Conservation (phyloP, 2,329 filamentous ascomycete genomes). For the Colletotrichum eleusines region DNA sequence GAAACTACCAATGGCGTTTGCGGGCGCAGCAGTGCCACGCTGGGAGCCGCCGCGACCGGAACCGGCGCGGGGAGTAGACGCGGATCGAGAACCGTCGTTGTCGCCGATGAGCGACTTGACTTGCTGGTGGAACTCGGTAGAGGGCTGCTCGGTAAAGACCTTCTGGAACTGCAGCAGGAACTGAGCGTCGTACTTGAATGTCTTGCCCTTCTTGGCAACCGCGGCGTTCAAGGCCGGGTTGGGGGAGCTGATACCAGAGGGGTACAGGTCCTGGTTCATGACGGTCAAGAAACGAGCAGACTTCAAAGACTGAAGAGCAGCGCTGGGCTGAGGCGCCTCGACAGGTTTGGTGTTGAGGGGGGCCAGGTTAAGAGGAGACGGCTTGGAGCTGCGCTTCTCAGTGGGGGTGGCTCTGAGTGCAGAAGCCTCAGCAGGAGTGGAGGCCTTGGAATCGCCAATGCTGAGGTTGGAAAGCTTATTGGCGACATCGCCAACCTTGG, state of each 20-base stretch:
- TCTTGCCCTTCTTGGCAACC: constrained; percentile 81
- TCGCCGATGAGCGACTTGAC: constrained; percentile 91
- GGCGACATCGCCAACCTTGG: constrained; percentile 55
- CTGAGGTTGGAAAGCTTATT: constrained; percentile 66
- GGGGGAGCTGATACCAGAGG: constrained; percentile 84
- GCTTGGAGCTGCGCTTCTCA: constrained; percentile 76
- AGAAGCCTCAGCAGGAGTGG: constrained; percentile 58
- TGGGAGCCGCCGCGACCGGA: constrained; percentile 65
- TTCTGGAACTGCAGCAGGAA: constrained; percentile 97
- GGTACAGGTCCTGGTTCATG: constrained; percentile 84
- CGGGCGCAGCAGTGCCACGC: constrained; percentile 62
- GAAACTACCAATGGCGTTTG: constrained; percentile 77
- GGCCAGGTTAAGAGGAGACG: constrained; percentile 87
- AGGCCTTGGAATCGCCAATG: constrained; percentile 57
- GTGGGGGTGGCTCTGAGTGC: constrained; percentile 65
- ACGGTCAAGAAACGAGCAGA: constrained; percentile 89
- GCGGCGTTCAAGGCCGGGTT: constrained; percentile 91
- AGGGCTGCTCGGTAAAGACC: constrained; percentile 97
- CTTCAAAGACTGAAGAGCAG: constrained; percentile 92
- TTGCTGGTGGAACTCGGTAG: constrained; percentile 90
- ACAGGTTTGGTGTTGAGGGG: constrained; percentile 84
- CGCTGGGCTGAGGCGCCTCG: constrained; percentile 92
- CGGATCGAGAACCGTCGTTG: constrained; percentile 71
- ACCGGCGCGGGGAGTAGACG: constrained; percentile 70
- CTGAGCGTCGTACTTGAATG: constrained; percentile 93